Percentiles rank a stretch among this genome's conserved stretches.
Conservation (phyloP, 2,329 filamentous ascomycete genomes). For the Penicillium polonicum region DNA sequence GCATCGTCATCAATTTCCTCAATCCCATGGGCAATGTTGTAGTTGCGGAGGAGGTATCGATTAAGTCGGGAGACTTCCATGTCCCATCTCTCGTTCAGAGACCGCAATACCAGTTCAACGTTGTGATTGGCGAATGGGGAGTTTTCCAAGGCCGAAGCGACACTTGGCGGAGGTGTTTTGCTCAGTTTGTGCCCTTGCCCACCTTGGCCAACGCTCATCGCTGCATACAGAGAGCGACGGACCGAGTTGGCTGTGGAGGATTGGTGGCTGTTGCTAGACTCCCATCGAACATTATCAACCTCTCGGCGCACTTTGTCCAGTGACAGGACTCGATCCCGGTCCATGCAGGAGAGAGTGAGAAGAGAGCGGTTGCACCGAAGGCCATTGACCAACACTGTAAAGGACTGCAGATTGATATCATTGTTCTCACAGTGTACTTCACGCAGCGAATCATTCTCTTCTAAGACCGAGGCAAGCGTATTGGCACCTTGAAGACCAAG, state of each 20-base stretch:
- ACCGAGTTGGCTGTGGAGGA: constrained; percentile 40
- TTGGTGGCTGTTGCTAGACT: constrained; percentile 30
- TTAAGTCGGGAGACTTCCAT: constrained; percentile 43
- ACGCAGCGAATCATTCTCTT: constrained; percentile 60
- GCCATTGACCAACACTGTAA: constrained; percentile 67
- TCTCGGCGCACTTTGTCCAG: constrained; percentile 60
- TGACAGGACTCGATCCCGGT: constrained; percentile 59
- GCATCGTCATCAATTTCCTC: constrained; percentile 31
- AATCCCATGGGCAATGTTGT: constrained; percentile 42
- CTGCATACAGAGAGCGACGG: constrained; percentile 45
- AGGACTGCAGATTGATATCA: constrained; percentile 67
- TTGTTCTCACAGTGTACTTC: constrained; percentile 72
- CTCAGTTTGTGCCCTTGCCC: constrained; percentile 32
- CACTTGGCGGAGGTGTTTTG: constrained; percentile 29
- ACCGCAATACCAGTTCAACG: constrained; percentile 42
- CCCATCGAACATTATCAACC: constrained; percentile 52
- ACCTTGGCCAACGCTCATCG: constrained; percentile 36
- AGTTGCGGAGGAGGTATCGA: constrained; percentile 48
- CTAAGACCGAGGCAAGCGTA: constrained; percentile 66
- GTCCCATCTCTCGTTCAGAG: constrained; percentile 49
- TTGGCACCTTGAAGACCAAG: constrained; percentile 68
- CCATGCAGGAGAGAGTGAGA: constrained; percentile 62
- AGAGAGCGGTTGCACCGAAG: constrained; percentile 65
- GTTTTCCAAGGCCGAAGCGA: constrained; percentile 21
- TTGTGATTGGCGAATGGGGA: constrained; percentile 37